Evolutionary conservation across 139 green algal genomes (phyloP).

Genomic region (Trebouxia sp.): DNA sequence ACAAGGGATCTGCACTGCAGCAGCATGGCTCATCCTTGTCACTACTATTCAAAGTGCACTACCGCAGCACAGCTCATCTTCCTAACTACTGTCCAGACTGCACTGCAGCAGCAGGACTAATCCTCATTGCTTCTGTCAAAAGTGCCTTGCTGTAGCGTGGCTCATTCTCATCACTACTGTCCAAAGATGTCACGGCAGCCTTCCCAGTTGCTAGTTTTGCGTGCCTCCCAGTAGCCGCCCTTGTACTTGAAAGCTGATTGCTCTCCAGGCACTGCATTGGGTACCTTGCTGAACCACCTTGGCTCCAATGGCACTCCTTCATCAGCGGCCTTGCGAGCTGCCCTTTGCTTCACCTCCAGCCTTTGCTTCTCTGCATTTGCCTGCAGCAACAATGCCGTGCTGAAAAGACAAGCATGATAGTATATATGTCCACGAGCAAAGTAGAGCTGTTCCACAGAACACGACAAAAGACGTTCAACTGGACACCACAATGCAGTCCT

Average conservation of each 20-base stretch:
- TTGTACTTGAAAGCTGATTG: conserved; percentile 55
- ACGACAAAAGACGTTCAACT: no score
- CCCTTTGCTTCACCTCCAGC: conserved; percentile 86
- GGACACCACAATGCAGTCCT: background rate
- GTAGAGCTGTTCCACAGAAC: background rate
- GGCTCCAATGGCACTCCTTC: conserved; percentile 61
- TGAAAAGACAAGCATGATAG: background rate
- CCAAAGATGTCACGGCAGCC: conserved; percentile 77
- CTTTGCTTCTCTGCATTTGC: conserved; percentile 83
- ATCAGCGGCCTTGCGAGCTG: conserved; percentile 70
- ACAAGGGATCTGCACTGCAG: no score
- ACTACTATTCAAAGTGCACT: no score
- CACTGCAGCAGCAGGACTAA: no score
- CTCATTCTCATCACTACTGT: no score
- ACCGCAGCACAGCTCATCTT: no score
- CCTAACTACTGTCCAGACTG: no score
- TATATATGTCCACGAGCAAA: background rate
- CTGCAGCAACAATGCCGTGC: background rate
- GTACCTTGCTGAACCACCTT: conserved; percentile 59
- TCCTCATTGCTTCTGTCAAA: no score
- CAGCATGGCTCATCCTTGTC: no score
- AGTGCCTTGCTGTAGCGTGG: no score
- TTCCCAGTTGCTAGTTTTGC: conserved; percentile 48
- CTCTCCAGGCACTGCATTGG: conserved; percentile 31
- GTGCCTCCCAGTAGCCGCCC: conserved; percentile 70